A percentile compares a stretch with the other conserved stretches of the same genome.
These are phyloP conservation scores for Euphorbia peplus DNA, from an alignment of 345 rosid genomes.

Conservation along the genomic window DNA sequence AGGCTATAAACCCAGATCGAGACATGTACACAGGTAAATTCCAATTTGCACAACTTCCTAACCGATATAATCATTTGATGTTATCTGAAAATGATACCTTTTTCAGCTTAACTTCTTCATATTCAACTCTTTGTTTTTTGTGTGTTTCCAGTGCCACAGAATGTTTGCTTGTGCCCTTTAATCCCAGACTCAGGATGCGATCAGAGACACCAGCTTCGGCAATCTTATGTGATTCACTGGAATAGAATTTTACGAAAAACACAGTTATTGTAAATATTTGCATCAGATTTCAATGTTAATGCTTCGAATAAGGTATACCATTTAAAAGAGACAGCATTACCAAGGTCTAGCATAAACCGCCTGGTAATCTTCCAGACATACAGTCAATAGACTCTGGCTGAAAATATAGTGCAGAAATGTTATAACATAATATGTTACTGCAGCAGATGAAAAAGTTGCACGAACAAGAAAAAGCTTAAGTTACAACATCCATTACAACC, in stretches of 20 bases:
- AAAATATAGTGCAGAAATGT: conserved; percentile 17
- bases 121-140: conserved; percentile 19
- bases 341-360: conserved; percentile 57
- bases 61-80: not conserved
- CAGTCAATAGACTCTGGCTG: conserved; percentile 56
- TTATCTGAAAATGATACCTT: conserved; percentile 28
- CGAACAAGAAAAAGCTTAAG: conserved; percentile 1
- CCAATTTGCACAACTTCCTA: not conserved
- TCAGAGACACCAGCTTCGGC: conserved; percentile 30
- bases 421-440: conserved; percentile 12
- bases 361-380: conserved; percentile 61
- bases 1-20: not conserved
- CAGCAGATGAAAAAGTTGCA: not conserved
- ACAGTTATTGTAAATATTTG: conserved; percentile 1
- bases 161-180: conserved; percentile 18
- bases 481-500: conserved; percentile 34
- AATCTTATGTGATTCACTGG: conserved; percentile 38
- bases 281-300: not conserved
- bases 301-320: not conserved
- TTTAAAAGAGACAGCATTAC: conserved; percentile 28
- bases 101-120: conserved; percentile 9
- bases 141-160: conserved; percentile 30
- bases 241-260: conserved; percentile 10
- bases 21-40: not conserved
- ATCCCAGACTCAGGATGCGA: conserved; percentile 11